phyloP scores from a whole-genome alignment of 805 yeast genomes.

The Candida xiaguanensis region DNA sequence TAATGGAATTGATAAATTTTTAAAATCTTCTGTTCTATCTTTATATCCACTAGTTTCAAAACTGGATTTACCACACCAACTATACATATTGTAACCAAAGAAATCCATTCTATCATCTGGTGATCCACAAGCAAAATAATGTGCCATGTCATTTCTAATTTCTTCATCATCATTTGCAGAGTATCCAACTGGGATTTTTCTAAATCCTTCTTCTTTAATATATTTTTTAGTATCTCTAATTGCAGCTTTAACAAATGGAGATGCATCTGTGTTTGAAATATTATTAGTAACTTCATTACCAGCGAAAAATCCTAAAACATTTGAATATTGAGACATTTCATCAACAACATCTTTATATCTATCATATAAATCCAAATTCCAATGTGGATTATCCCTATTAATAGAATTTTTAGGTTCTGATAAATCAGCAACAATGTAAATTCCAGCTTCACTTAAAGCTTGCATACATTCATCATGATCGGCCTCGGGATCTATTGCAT shows the following conservation, averaged over 20 bases:
- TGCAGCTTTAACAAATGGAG: slow-evolving; percentile 95
- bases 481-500: slow-evolving; percentile 36
- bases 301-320: slow-evolving; percentile 91
- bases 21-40: slow-evolving; percentile 67
- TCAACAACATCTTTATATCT: slow-evolving; percentile 85
- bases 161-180: slow-evolving; percentile 85
- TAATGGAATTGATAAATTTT: slow-evolving; percentile 70
- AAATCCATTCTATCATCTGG: slow-evolving; percentile 64
- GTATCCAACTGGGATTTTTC: slow-evolving; percentile 89
- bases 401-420: slow-evolving; percentile 76
- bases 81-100: slow-evolving; percentile 84
- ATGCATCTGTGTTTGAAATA: slow-evolving; percentile 76
- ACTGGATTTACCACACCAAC: slow-evolving; percentile 75
- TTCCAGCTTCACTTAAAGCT: slow-evolving; percentile 43
- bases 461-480: slow-evolving; percentile 42
- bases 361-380: slow-evolving; percentile 68
- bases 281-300: slow-evolving; percentile 96
- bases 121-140: slow-evolving; percentile 82
- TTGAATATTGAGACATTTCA: slow-evolving; percentile 68
- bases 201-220: slow-evolving; percentile 60
- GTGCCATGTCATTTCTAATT: slow-evolving; percentile 75
- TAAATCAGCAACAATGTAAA: slow-evolving; percentile 42
- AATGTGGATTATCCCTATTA: slow-evolving; percentile 69
- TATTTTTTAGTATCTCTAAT: slow-evolving; percentile 83
- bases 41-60: slow-evolving; percentile 64